These are phyloP conservation scores for Thelephora terrestris DNA, from an alignment of 1,284 basidiomycete species.

Conservation along the genomic window DNA sequence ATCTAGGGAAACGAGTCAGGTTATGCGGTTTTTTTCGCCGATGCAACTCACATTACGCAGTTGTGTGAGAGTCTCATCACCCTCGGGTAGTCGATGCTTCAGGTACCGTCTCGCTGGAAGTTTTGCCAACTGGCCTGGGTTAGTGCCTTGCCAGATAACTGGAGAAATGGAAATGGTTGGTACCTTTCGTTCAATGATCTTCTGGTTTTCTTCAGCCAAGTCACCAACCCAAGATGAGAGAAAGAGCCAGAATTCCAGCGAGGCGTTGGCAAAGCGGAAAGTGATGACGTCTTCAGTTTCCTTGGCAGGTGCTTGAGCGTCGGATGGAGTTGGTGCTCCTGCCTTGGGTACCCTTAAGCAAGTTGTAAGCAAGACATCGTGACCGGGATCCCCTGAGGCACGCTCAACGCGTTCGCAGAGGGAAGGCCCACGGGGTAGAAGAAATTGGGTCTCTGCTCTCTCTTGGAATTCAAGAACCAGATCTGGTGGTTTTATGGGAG, in stretches of 20 bases:
- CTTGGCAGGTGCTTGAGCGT: background rate
- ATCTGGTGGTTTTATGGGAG: slow-evolving; percentile 24
- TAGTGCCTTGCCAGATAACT: background rate
- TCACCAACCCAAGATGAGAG: slow-evolving; percentile 49
- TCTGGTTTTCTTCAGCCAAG: slow-evolving; percentile 32
- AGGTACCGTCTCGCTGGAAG: slow-evolving; percentile 39
- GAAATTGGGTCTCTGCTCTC: slow-evolving; percentile 44
- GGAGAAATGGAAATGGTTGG: slow-evolving; percentile 5
- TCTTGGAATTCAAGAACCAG: slow-evolving; percentile 63
- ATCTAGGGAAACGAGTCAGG: slow-evolving; percentile 10
- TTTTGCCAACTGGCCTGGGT: slow-evolving; percentile 17
- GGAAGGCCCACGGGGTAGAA: slow-evolving; percentile 50
- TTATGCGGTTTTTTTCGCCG: no score
- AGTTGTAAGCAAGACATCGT: slow-evolving; percentile 12
- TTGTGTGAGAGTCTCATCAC: slow-evolving; percentile 39
- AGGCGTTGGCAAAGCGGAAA: slow-evolving; percentile 36
- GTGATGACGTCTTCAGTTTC: slow-evolving; percentile 24
- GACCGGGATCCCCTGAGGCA: slow-evolving; percentile 11
- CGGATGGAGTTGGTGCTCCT: background rate
- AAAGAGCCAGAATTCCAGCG: slow-evolving; percentile 39
- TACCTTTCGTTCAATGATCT: slow-evolving; percentile 33
- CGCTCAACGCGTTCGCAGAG: slow-evolving; percentile 31
- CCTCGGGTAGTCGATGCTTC: slow-evolving; percentile 44
- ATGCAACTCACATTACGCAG: slow-evolving; percentile 38
- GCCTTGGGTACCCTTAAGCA: slow-evolving; percentile 3